Evolutionary conservation across 306 rosid genomes (phyloP), one percentile per base, ranked within the genome.

Genomic region (Lablab purpureus): DNA sequence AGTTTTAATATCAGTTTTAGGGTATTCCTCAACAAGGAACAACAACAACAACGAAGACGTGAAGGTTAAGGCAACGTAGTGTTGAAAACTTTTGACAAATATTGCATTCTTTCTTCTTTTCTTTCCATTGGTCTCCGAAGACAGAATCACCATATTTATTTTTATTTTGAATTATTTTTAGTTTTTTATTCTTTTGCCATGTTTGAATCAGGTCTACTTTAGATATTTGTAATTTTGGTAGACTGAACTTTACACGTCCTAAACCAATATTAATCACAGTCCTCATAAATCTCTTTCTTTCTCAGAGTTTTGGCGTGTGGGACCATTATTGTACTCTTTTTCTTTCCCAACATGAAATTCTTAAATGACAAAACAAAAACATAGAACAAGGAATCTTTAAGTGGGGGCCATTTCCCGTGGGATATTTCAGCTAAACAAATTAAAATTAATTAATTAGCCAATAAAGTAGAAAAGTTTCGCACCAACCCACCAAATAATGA

Each of bases 61-160:
- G 69, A 82, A 59, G 65, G 55, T 32, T 82, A 82, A 82, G 79
- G 65, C 71, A 77, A 54, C n/a, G 74, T 71, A 3, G 51, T 75
- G 60, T 67, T 50, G 41, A 50, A 71, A 71, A 73, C 74, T 81
- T 82, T 84, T 84, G 76, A 73, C 90, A 81, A 84, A 59, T 82
- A 37, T 64, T 34, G 22, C 73, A 14, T 15, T 54, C 82, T 80
- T 82, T 84, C 0, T 52, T 80, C 67, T 19, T n/a, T 72, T 80
- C 67, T 19, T 72, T 80, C 67, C 40, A 36, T 36, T 36, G 40
- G 40, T 36, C 1, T 36, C 10, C 10, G 8, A 37, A 37, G 11
- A 37, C 43, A 37, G 11, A 37, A 8, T 8, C 7, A 2, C 0
- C 2, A 0, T 8, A 1, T 2, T 36, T 36, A 41, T 14, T 41